phyloP scores from a whole-genome alignment of 2,329 filamentous ascomycete genomes.

The Colletotrichum phormii region DNA sequence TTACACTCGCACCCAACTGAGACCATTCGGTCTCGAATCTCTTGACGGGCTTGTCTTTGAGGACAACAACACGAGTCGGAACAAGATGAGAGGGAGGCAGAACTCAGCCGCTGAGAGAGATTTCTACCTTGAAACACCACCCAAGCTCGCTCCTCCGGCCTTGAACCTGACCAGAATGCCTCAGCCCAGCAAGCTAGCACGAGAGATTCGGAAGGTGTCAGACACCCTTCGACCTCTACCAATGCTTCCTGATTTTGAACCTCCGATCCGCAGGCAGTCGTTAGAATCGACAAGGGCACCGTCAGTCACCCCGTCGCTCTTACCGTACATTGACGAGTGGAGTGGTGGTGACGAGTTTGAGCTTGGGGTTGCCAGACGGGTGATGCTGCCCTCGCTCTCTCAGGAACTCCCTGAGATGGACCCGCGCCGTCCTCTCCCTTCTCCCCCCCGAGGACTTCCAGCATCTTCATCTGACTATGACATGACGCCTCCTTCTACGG shows the following conservation, averaged over 20 bases:
- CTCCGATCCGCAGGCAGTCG: constrained; percentile 35
- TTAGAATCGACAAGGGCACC: constrained; percentile 33
- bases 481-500: constrained; percentile 35
- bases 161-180: constrained; percentile 37
- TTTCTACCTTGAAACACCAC: constrained; percentile 40
- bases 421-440: background rate
- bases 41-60: constrained; percentile 14
- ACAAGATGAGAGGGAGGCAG: constrained; percentile 28
- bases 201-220: constrained; percentile 40
- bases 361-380: constrained; percentile 39
- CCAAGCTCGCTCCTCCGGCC: constrained; percentile 41
- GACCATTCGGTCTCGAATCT: background rate
- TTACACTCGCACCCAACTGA: background rate
- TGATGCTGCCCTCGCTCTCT: constrained; percentile 17
- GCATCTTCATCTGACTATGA: constrained; percentile 41
- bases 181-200: constrained; percentile 47
- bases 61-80: background rate
- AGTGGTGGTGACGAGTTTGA: constrained; percentile 40
- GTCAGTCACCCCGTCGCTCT: constrained; percentile 43
- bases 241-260: constrained; percentile 40
- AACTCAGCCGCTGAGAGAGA: constrained; percentile 21
- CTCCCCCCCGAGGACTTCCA: background rate
- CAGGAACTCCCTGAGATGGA: background rate
- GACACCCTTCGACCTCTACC: constrained; percentile 45
- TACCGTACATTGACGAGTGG: constrained; percentile 35